Base-by-base conservation (phyloP, 2,329 filamentous ascomycete genomes). In the Purpureocillium lavendulum region DNA sequence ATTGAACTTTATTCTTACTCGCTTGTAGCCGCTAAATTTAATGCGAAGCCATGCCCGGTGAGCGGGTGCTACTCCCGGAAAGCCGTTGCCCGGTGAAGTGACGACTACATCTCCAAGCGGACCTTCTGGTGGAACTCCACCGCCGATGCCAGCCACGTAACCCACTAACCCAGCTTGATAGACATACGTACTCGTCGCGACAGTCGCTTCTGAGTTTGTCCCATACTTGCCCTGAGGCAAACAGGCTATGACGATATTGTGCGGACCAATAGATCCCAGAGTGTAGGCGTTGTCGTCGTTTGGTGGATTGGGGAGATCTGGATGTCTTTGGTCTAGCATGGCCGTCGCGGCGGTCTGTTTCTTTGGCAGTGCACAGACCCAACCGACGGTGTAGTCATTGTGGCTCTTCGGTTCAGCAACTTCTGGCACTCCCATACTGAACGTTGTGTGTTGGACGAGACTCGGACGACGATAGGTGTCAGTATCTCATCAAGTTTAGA, bases 191-290 rank as follows among this genome's bases (percentile, higher is more conserved):
- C 41, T 39, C 30, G 39, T 44, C 11, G 54, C 57, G 2, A 64
- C 54, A 0, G 34, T 40, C 12, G 57, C 46, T 10, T 60, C 59
- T 7, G 56, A 53, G 9, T 35, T 44, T 17, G 36, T 56, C 3
- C 60, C 60, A 24, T 51, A 52, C 28, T 50, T 46, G 1, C 59
- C 57, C n/a, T 50, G 44, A 4, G 60, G 60, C 2, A 62, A 36
- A 35, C 45, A 45, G 1, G 51, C 54, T 18, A 62, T 48, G 11
- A 60, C 53, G 14, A 60, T 51, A 30, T 57, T 57, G 35, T 61
- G 57, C 2, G 35, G 35, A 0, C 49, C 45, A 18, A 62, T 50
- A 5, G 36, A 36, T 9, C 57, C 56, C 2, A 55, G 35, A 1
- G 41, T 53, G 35, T 60, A 60, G 2, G 42, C 24, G 14, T 45